phyloP scores from a whole-genome alignment of 1,284 basidiomycete species.

The Coriolopsis trogii region DNA sequence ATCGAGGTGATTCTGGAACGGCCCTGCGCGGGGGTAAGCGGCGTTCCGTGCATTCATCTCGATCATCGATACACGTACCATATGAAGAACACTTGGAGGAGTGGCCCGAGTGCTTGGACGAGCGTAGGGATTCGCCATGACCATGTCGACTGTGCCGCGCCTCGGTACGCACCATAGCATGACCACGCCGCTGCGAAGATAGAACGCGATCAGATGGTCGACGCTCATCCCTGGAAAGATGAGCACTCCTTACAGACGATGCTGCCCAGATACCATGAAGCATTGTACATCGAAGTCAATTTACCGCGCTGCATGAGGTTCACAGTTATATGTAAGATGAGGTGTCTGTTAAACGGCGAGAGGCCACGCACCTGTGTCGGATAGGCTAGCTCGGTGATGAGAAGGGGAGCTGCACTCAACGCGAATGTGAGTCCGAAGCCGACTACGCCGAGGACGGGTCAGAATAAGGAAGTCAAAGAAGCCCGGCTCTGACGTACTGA shows the following conservation, averaged over 20 bases:
- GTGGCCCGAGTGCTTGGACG: slow-evolving; percentile 65
- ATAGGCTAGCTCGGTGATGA: slow-evolving; percentile 73
- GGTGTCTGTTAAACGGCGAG: not conserved
- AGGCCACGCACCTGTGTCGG: slow-evolving; percentile 57
- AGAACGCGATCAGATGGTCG: slow-evolving; percentile 11
- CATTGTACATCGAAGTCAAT: slow-evolving; percentile 63
- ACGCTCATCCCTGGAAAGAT: not conserved
- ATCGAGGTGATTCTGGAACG: slow-evolving; percentile 72
- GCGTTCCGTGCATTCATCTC: not conserved
- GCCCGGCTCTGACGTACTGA: slow-evolving; percentile 45
- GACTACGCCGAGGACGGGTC: slow-evolving; percentile 40
- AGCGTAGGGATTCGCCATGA: slow-evolving; percentile 71
- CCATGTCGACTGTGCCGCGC: slow-evolving; percentile 52
- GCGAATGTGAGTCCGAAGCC: slow-evolving; percentile 68
- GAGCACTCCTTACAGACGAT: slow-evolving; percentile 50
- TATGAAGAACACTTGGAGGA: slow-evolving; percentile 57
- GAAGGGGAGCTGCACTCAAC: slow-evolving; percentile 61
- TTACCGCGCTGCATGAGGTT: slow-evolving; percentile 49
- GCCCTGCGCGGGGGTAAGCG: slow-evolving; percentile 41
- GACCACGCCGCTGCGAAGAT: slow-evolving; percentile 44
- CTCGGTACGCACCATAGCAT: slow-evolving; percentile 57
- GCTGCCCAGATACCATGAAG: slow-evolving; percentile 67
- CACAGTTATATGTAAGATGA: not conserved
- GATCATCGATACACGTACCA: slow-evolving; percentile 41
- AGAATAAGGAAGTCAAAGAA: slow-evolving; percentile 7